Evolutionary conservation across 2,329 filamentous ascomycete species (phyloP), one percentile per base, ranked within the genome.

Genomic region (Exophiala viscosa): DNA sequence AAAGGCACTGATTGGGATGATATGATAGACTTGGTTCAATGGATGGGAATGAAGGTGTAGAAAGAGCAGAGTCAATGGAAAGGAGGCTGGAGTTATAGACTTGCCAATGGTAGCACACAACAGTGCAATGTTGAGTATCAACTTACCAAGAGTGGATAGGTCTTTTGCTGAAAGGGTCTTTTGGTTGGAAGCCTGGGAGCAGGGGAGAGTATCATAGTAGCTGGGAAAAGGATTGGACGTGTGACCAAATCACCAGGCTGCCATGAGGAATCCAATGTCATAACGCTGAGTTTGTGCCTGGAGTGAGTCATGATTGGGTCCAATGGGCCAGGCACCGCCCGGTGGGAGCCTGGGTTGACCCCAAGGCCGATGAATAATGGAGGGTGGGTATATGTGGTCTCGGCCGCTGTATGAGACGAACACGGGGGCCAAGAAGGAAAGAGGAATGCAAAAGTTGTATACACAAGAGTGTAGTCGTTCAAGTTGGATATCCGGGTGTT

Each of bases 111-210:
- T 34, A 48, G 38, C 34, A 48, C 49, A 55, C 51, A 52, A 43
- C 15, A 18, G 48, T 51, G 48, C 46, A 44, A 36, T 56, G 47
- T 28, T 28, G 23, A 28, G 23, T 28, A 28, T 28, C 23, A 42
- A 41, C 9, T 14, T 42, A 42, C 14, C 41, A 49, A 47, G 38
- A 52, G 44, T 44, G 45, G 35, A 44, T 18, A 35, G 36, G 34
- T 13, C 47, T 54, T 47, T 52, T 44, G 44, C 6, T 23, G 23
- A 7, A 28, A 17, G 40, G 46, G 23, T 45, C 49, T 56, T 42
- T 59, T 59, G 56, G 49, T 50, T 54, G 50, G 56, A 56, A 51
- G 56, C 56, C 56, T 59, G 50, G 44, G 18, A 15, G 20, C 34
- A 13, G 15, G 11, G 32, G 20, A 32, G 17, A 48, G 17, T 14